These are phyloP conservation scores for Asterophora parasitica DNA, from an alignment of 768 basidiomycete species.

Conservation along the genomic window DNA sequence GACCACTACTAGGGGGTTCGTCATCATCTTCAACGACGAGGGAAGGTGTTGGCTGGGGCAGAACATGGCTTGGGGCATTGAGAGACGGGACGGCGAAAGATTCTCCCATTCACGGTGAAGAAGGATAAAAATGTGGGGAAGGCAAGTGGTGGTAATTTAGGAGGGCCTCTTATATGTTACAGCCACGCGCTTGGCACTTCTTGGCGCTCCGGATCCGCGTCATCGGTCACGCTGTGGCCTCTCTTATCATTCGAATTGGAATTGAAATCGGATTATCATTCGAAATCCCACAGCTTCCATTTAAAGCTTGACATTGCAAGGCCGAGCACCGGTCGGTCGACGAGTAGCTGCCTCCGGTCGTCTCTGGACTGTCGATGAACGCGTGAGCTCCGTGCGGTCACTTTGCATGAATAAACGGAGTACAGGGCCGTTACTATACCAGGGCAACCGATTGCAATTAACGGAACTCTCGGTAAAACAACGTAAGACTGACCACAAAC, in stretches of 20 bases:
- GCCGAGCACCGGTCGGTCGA: no score
- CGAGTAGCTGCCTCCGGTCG: no score
- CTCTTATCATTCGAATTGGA: no score
- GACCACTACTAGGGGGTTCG: conserved; percentile 40
- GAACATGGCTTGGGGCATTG: conserved; percentile 25
- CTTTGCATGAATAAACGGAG: no score
- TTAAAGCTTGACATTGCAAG: no score
- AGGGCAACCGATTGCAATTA: no score
- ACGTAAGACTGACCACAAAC: no score
- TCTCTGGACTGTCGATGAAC: no score
- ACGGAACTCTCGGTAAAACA: no score
- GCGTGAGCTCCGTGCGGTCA: no score
- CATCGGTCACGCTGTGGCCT: conserved; percentile 1
- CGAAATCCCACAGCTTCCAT: neutral
- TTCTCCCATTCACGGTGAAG: conserved; percentile 33
- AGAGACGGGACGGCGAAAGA: conserved; percentile 23
- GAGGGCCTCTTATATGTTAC: neutral
- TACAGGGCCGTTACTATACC: no score
- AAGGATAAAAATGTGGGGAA: neutral
- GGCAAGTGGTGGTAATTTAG: neutral
- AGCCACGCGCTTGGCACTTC: neutral
- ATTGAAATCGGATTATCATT: no score
- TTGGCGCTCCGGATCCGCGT: conserved; percentile 4
- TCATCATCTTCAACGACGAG: conserved; percentile 37
- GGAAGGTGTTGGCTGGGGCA: conserved; percentile 29